A percentile compares a stretch with the other conserved stretches of the same genome.
Evolutionary conservation across 148 eudicot species (phyloP).

Genomic region (Chenopodium quinoa): DNA sequence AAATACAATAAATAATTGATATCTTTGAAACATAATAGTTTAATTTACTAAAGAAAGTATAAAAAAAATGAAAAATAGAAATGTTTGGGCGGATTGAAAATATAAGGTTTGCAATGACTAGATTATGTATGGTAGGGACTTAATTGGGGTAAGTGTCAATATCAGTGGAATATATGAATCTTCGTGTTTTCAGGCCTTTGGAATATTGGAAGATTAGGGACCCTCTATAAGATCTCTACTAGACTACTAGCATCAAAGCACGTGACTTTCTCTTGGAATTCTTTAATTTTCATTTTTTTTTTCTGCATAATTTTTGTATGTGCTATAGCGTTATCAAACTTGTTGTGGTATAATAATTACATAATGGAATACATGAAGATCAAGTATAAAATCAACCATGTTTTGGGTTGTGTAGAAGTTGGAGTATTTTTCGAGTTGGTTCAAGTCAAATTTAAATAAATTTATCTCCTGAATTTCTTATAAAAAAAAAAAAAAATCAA

Average conservation of each 20-base stretch:
- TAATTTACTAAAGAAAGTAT: no score
- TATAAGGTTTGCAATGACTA: conserved; percentile 38
- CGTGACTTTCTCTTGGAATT: conserved; percentile 40
- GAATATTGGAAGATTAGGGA: not conserved
- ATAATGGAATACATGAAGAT: no score
- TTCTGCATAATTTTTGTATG: not conserved
- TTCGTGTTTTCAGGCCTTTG: conserved; percentile 11
- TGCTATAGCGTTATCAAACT: no score
- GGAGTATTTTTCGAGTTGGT: no score
- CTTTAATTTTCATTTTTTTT: not conserved
- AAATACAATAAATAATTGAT: no score
- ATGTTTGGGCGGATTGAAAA: conserved; percentile 28
- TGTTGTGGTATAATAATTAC: no score
- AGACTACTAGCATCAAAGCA: conserved; percentile 27
- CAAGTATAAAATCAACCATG: no score
- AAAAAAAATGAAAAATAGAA: not conserved
- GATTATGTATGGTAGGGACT: conserved; percentile 30
- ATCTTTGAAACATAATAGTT: no score
- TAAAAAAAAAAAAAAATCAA: no score
- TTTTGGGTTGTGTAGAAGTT: no score
- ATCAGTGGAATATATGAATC: conserved; percentile 10
- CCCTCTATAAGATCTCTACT: conserved; percentile 18
- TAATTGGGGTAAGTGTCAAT: conserved; percentile 11
- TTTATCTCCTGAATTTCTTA: no score
- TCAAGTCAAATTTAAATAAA: no score